Evolutionary conservation across 176 grass and related monocot genomes (phyloP).

Genomic region (Lolium perenne): DNA sequence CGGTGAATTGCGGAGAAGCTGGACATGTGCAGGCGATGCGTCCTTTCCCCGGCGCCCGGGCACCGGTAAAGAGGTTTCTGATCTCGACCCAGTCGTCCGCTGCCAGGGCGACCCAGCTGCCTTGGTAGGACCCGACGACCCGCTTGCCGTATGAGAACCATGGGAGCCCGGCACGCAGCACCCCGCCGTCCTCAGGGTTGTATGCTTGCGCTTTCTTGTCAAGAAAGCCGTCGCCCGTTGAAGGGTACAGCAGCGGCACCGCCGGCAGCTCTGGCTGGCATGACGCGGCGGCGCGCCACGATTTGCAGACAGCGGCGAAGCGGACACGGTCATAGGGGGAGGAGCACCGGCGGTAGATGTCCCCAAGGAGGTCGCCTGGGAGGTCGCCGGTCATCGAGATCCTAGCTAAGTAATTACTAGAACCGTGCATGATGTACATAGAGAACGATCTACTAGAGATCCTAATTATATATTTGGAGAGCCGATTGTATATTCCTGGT

Average conservation of each 20-base stretch:
- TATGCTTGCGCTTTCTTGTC: background rate
- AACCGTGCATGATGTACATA: too few species aligned
- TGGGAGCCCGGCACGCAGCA: background rate
- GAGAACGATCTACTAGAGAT: too few species aligned
- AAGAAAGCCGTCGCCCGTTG: background rate
- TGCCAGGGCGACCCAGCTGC: background rate
- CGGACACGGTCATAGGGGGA: background rate
- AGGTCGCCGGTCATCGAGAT: background rate
- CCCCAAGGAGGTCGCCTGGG: background rate
- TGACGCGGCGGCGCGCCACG: background rate
- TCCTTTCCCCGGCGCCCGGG: background rate
- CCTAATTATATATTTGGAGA: too few species aligned
- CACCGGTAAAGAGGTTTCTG: background rate
- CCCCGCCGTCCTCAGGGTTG: background rate
- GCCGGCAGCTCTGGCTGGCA: background rate
- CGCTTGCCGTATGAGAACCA: background rate
- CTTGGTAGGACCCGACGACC: background rate
- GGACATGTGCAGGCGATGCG: background rate
- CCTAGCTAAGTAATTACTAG: too few species aligned
- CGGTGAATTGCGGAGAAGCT: background rate
- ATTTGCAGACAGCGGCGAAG: background rate
- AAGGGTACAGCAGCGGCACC: background rate
- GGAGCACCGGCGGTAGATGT: background rate
- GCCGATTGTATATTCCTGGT: too few species aligned
- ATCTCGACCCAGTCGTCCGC: background rate